Base-by-base conservation (phyloP, 441 rosid species). In the Raphanus hybrid region DNA sequence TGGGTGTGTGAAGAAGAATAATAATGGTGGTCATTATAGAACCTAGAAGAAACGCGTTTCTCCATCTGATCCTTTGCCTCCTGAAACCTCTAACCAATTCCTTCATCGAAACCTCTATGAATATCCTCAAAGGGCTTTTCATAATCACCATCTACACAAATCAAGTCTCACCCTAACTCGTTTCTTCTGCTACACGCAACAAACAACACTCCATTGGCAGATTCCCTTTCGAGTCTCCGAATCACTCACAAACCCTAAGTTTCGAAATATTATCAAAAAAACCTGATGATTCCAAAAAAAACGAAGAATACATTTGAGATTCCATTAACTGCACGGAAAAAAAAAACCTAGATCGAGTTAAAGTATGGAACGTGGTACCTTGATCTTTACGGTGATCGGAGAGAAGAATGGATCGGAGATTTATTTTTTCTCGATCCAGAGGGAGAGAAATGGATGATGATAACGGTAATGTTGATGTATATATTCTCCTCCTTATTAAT, bases 21-120 rank as follows among this genome's bases (percentile, higher is more conserved):
- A 85, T 90, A 61, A 82, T 71, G 8, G 88, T 66, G 54, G 94
- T 85, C 77, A 84, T 35, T 8, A 86, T 1, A 34, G 79, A 83
- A 77, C 91, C 88, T 8, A 80, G 75, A 58, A 84, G 75, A 67
- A 92, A 73, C 66, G 83, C 69, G 48, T 85, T 87, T 83, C 89
- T 88, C 92, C 86, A 82, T 81, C 61, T 83, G 71, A 85, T 72
- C 78, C 76, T 86, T 76, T 71, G 82, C 71, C 91, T 80, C 41
- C 45, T 18, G 45, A 80, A 85, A 71, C 74, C 71, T 64, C 62
- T 64, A 50, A 89, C 63, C 11, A 86, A 37, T 71, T 87, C 82
- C 65, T 75, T 86, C 78, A 85, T 84, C 61, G 88, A 41, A 20
- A 67, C 72, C 12, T 76, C 69, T 55, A 70, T 79, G 7, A 72